Conservation (phyloP, 306 rosid genomes). For the Cucurbita moschata region DNA sequence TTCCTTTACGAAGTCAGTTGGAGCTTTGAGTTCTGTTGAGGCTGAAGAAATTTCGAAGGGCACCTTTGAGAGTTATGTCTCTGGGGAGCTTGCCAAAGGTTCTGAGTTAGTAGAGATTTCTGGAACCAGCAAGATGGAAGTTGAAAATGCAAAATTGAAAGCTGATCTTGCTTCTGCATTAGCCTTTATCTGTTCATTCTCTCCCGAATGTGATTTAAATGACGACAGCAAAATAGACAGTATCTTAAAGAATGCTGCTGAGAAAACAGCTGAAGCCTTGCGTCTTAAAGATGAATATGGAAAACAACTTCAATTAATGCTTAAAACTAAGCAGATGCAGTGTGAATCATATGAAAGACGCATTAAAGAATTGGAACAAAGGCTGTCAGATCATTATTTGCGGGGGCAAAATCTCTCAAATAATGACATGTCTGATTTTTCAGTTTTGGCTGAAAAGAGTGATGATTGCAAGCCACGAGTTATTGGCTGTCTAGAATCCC, state of each 20-base stretch:
- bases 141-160: conserved; percentile 94
- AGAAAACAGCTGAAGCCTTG: conserved; percentile 85
- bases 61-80: conserved; percentile 33
- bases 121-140: conserved; percentile 91
- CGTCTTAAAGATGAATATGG: conserved; percentile 78
- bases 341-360: conserved; percentile 84
- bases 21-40: conserved; percentile 46
- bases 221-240: conserved; percentile 54
- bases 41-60: conserved; percentile 33
- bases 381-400: conserved; percentile 58
- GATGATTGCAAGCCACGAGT: conserved; percentile 34
- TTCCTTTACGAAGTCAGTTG: conserved; percentile 36
- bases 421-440: conserved; percentile 29
- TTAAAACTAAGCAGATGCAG: conserved; percentile 60
- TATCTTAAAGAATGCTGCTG: conserved; percentile 57
- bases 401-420: conserved; percentile 49
- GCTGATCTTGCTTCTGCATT: conserved; percentile 91
- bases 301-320: conserved; percentile 64
- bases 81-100: conserved; percentile 53
- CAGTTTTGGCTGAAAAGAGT: conserved; percentile 36
- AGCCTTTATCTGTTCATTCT: conserved; percentile 62
- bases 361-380: conserved; percentile 85
- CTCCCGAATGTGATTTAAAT: conserved; percentile 49
- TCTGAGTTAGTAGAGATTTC: conserved; percentile 80
- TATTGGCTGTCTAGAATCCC: conserved; percentile 27